These are phyloP conservation scores for Thielaviopsis punctulata DNA, from an alignment of 2,329 filamentous ascomycete species.

Conservation along the genomic window DNA sequence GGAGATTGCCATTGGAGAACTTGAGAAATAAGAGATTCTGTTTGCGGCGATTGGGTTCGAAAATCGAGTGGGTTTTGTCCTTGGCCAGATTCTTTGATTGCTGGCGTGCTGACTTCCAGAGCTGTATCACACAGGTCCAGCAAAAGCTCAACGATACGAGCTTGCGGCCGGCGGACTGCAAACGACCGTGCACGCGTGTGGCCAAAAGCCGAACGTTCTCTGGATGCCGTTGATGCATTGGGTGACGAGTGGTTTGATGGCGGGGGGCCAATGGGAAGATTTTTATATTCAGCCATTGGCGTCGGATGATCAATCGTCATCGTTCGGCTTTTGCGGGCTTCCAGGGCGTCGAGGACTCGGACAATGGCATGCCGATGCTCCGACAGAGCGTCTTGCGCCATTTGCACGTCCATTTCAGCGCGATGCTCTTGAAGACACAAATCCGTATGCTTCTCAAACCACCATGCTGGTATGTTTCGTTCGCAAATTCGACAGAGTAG, in stretches of 20 bases:
- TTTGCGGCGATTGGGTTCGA: conserved; percentile 86
- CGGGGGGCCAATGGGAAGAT: conserved; percentile 63
- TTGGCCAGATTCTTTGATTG: conserved; percentile 57
- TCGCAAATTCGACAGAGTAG: conserved; percentile 95
- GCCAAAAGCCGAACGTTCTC: conserved; percentile 60
- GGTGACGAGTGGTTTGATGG: conserved; percentile 56
- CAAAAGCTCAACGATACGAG: conserved; percentile 84
- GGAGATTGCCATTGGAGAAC: conserved; percentile 95
- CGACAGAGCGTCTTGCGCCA: conserved; percentile 78
- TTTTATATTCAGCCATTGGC: conserved; percentile 68
- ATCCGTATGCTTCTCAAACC: conserved; percentile 99
- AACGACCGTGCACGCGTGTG: conserved; percentile 75
- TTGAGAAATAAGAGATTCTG: conserved; percentile 84
- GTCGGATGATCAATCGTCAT: conserved; percentile 35
- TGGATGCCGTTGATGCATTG: conserved; percentile 53
- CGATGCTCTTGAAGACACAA: conserved; percentile 89
- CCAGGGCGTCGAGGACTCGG: conserved; percentile 81
- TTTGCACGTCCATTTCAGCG: conserved; percentile 94
- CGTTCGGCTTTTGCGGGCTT: conserved; percentile 55
- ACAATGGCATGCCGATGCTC: conserved; percentile 93
- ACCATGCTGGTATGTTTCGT: conserved; percentile 93
- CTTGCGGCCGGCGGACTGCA: conserved; percentile 73
- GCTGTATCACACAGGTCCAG: conserved; percentile 92
- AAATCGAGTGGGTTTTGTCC: conserved; percentile 53
- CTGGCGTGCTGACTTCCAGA: conserved; percentile 82